Evolutionary conservation across 1,139 yeast genomes (phyloP).

Genomic region (Candida buenavistaensis): DNA sequence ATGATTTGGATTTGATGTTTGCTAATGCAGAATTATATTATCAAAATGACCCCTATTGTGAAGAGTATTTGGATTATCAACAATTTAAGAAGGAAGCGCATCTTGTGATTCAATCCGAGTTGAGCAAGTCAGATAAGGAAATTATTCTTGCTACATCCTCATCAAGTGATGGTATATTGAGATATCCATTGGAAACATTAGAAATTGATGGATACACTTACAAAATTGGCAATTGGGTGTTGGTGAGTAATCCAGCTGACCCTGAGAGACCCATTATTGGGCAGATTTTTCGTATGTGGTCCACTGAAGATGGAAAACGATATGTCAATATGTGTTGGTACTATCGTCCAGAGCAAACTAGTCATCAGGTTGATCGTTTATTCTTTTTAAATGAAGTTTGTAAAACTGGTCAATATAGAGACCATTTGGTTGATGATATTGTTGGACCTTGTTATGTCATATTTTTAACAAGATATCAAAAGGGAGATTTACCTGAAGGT

Average conservation of each 20-base stretch:
- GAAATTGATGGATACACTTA: conserved; percentile 71
- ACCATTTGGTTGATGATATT: conserved; percentile 84
- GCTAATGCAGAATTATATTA: conserved; percentile 68
- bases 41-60: conserved; percentile 55
- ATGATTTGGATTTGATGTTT: conserved; percentile 75
- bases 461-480: conserved; percentile 89
- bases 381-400: conserved; percentile 94
- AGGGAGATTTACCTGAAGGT: conserved; percentile 84
- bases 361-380: conserved; percentile 84
- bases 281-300: conserved; percentile 92
- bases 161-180: conserved; percentile 53
- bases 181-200: conserved; percentile 76
- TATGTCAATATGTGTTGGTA: conserved; percentile 98
- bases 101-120: conserved; percentile 63
- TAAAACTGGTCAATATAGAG: conserved; percentile 95
- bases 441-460: conserved; percentile 94
- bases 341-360: conserved; percentile 95
- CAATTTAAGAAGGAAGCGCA: conserved; percentile 61
- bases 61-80: conserved; percentile 49
- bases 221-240: conserved; percentile 94
- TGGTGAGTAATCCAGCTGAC: conserved; percentile 83
- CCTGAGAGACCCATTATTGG: conserved; percentile 88
- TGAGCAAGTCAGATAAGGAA: conserved; percentile 79
- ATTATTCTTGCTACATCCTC: conserved; percentile 68
- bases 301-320: conserved; percentile 75